phyloP scores from a whole-genome alignment of 208 protist species.

The Trichomonas vaginalis region DNA sequence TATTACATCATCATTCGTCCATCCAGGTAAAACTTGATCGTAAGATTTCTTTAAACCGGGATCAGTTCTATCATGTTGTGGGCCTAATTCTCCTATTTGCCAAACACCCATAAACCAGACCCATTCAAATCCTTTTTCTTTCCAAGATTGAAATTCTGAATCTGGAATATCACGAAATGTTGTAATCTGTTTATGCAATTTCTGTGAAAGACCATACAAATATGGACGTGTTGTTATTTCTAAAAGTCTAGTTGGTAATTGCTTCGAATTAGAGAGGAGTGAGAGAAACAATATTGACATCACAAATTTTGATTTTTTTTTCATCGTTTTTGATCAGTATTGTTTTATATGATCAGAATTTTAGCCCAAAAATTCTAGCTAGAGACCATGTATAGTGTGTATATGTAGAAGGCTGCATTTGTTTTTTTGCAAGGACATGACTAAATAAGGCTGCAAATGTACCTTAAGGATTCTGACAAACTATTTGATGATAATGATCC shows the following conservation, averaged over 20 bases:
- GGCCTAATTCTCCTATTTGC: not conserved
- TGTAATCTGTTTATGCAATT: not conserved
- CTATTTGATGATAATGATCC: too few relatives aligned
- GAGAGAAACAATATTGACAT: too few relatives aligned
- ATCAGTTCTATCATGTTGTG: not conserved
- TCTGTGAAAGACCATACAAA: not conserved
- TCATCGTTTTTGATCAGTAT: too few relatives aligned
- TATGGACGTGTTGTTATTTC: slow-evolving; percentile 21
- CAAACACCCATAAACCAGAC: slow-evolving; percentile 15
- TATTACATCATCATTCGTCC: slow-evolving; percentile 21
- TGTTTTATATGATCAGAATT: too few relatives aligned
- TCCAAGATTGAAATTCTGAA: not conserved
- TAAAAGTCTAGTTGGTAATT: not conserved
- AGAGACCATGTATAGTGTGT: too few relatives aligned
- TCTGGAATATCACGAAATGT: slow-evolving; percentile 20
- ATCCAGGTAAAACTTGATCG: not conserved
- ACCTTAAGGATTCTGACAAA: too few relatives aligned
- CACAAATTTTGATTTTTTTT: too few relatives aligned
- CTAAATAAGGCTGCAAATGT: too few relatives aligned
- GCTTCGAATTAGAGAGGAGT: too few relatives aligned
- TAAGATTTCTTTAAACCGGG: not conserved
- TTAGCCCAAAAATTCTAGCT: too few relatives aligned
- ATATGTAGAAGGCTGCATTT: too few relatives aligned
- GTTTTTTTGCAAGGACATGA: too few relatives aligned
- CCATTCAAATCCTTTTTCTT: not conserved